A percentile compares a stretch with the other conserved stretches of the same genome.
Conservation (phyloP, 306 rosid genomes). For the Prunus davidiana region DNA sequence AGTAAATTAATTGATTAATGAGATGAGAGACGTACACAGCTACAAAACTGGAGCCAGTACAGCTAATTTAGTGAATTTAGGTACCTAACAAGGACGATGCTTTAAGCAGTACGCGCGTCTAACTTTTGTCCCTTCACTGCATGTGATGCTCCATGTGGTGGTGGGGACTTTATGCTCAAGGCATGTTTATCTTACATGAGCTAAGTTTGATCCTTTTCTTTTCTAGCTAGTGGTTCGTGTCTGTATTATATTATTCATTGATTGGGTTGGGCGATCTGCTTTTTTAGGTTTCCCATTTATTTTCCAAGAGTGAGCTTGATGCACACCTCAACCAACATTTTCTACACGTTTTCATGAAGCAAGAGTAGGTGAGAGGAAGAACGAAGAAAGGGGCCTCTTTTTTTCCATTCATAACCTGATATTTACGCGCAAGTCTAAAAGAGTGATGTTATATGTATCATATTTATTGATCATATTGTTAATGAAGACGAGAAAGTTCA, state of each 20-base stretch:
- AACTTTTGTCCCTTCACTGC: not conserved
- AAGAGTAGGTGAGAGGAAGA: not conserved
- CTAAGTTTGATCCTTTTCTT: not conserved
- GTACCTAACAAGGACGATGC: constrained; percentile 14
- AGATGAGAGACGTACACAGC: not conserved
- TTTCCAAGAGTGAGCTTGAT: constrained; percentile 8
- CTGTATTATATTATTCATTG: constrained; percentile 10
- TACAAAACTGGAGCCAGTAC: not conserved
- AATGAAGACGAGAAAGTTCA: too few relatives aligned
- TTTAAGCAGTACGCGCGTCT: not conserved
- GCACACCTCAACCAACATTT: constrained; percentile 4
- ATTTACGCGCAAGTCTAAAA: too few relatives aligned
- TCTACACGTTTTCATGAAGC: constrained; percentile 15
- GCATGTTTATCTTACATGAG: not conserved
- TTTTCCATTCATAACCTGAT: not conserved
- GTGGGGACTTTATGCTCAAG: constrained; percentile 13
- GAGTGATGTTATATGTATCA: too few relatives aligned
- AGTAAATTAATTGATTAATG: not conserved
- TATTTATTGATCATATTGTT: too few relatives aligned
- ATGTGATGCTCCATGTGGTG: constrained; percentile 21
- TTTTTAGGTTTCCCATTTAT: constrained; percentile 32
- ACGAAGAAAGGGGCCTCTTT: not conserved
- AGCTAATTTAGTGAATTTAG: not conserved
- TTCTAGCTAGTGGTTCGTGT: constrained; percentile 12
- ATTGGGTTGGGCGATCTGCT: constrained; percentile 26